Evolutionary conservation across 345 rosid genomes (phyloP), one percentile per base, ranked within the genome.

Genomic region (Bruguiera parviflora): DNA sequence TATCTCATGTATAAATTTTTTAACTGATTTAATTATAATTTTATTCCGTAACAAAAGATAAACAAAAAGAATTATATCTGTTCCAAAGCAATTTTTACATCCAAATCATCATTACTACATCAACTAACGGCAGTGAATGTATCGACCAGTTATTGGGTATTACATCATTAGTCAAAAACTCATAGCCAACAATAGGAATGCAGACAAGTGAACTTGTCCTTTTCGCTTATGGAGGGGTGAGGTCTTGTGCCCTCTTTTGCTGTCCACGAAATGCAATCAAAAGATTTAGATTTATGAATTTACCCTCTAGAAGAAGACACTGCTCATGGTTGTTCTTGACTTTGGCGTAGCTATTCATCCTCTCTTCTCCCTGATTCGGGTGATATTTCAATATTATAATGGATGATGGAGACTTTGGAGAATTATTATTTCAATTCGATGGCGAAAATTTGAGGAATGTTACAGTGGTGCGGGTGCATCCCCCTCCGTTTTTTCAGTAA

Each of bases 371-470:
- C 66, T 59, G 64, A 46, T 68, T 46, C 55, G 33, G 31, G 32
- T 46, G 28, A 16, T 10, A 32, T 21, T 68, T 55, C 18, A n/a
- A 8, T 67, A 33, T 33, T 19, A 19, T 22, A 25, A 35, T 52
- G 22, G 71, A 79, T 62, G 10, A 21, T n/a, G 51, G 79, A 73
- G 80, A 43, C 49, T 16, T 16, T 24, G 59, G 7, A 11, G 64
- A 43, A 84, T 76, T 76, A 80, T 83, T 79, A 71, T 81, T 43
- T 74, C 84, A 84, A 84, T 87, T 65, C 62, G 67, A 65, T 21
- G 51, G 82, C 83, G 87, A 83, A 82, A 79, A 60, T 22, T 1
- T 10, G 25, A 27, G 62, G 29, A 37, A 55, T 53, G 46, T 29
- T 39, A 5, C 28, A 22, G 5, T 39, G 68, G 74, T 57, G 61